Base-by-base conservation (phyloP, 2,329 filamentous ascomycete genomes). In the Venturia pyrina region DNA sequence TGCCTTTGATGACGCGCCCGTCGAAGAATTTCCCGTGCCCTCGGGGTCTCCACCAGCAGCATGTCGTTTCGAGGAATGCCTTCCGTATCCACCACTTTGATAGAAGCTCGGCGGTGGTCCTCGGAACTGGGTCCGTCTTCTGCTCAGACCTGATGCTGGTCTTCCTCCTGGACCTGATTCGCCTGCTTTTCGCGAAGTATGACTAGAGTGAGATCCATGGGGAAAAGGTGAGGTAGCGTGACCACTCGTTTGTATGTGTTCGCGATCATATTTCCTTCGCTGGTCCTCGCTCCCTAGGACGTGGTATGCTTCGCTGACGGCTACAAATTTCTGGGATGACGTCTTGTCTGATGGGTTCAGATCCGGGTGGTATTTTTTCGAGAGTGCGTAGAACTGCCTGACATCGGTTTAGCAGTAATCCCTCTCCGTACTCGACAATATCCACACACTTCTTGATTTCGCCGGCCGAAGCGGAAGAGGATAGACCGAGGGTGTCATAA, bases 51-150 rank as follows among this genome's bases (percentile, higher is more conserved):
- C 63, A 48, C 50, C 46, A 11, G 68, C 67, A 8, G 65, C 61
- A 48, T 32, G 34, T 62, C 64, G 37, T 24, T 66, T 66, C 24
- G 32, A 43, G 13, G 37, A 28, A 2, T 90, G 85, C 2, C 78
- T 75, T 61, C 90, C 90, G 83, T 91, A 96, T 3, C 89, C 91
- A 5, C 91, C 92, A 68, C 83, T 87, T 21, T 88, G 84, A 76
- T 91, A 97, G 79, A 97, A 98, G 69, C 87, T 90, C 0, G 93
- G 93, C 63, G 95, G 93, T 3, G 95, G 93, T 0, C 93, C 93
- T 24, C 85, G 85, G 76, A 96, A 97, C 5, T 87, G 82, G 1
- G 87, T 85, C 2, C 91, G 82, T 32, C 93, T 85, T 50, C 88
- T 85, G 74, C 88, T 92, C 41, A 99, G 80, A 0, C 95, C 95